phyloP scores from a whole-genome alignment of 352 stramenopile genomes.

The Albugo laibachii region DNA sequence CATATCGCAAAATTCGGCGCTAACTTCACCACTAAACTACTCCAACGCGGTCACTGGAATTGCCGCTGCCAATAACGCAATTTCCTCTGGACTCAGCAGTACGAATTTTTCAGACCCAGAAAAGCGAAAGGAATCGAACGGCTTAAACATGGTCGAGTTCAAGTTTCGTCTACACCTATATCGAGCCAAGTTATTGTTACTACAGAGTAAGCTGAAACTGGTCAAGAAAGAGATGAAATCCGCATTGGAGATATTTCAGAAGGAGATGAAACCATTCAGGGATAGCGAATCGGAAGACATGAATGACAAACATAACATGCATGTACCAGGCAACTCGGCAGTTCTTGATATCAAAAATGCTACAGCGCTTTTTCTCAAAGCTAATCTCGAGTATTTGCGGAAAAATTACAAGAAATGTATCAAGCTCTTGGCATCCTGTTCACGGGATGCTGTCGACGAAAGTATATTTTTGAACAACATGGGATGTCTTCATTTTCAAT shows the following conservation, averaged over 20 bases:
- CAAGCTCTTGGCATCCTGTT: slow-evolving; percentile 82
- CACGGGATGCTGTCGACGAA: slow-evolving; percentile 63
- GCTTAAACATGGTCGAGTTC: slow-evolving; percentile 66
- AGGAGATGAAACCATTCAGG: slow-evolving; percentile 62
- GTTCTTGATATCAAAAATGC: slow-evolving; percentile 67
- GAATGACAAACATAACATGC: slow-evolving; percentile 2
- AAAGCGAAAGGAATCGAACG: slow-evolving; percentile 35
- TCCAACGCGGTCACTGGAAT: background rate
- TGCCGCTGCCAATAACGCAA: background rate
- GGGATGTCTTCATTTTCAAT: slow-evolving; percentile 85
- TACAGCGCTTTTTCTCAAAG: slow-evolving; percentile 81
- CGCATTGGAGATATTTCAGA: slow-evolving; percentile 84
- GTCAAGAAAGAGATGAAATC: slow-evolving; percentile 87
- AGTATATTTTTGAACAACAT: slow-evolving; percentile 81
- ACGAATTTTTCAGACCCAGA: background rate
- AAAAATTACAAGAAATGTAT: slow-evolving; percentile 89
- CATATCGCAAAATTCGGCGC: background rate
- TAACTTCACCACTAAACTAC: background rate
- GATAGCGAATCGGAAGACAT: slow-evolving; percentile 5
- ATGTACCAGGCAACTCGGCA: slow-evolving; percentile 1
- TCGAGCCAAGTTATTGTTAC: slow-evolving; percentile 79
- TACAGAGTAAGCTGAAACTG: slow-evolving; percentile 76
- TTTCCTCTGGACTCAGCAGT: background rate
- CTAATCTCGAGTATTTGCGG: slow-evolving; percentile 86
- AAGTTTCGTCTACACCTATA: slow-evolving; percentile 83